These are phyloP conservation scores for Xylariaceae sp. DNA, from an alignment of 2,329 filamentous ascomycete species.

Conservation along the genomic window DNA sequence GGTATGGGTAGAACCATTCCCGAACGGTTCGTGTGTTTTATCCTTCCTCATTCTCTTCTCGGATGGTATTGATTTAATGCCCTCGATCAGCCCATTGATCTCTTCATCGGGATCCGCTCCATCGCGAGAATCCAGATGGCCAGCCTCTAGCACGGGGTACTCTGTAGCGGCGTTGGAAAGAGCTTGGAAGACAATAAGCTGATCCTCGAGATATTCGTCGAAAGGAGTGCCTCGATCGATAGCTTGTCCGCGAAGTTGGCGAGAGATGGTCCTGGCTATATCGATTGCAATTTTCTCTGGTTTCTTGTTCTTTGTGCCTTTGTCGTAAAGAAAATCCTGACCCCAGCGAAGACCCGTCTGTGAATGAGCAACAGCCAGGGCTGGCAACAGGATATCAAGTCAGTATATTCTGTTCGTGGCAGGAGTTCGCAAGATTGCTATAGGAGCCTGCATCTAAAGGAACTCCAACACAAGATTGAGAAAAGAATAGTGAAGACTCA, in stretches of 20 bases:
- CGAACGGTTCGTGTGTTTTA: constrained; percentile 47
- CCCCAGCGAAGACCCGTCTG: constrained; percentile 44
- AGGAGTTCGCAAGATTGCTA: too few species aligned
- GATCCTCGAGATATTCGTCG: constrained; percentile 58
- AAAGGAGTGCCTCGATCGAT: constrained; percentile 40
- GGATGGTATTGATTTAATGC: constrained; percentile 20
- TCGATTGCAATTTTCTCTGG: constrained; percentile 33
- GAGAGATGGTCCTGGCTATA: constrained; percentile 44
- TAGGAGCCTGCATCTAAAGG: too few species aligned
- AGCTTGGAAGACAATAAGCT: constrained; percentile 57
- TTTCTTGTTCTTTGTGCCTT: constrained; percentile 39
- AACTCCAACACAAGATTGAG: too few species aligned
- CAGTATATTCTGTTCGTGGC: too few species aligned
- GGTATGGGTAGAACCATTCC: constrained; percentile 53
- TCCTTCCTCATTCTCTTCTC: constrained; percentile 36
- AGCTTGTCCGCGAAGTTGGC: constrained; percentile 44
- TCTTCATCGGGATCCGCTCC: constrained; percentile 20
- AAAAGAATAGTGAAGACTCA: too few species aligned
- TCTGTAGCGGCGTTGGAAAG: constrained; percentile 50
- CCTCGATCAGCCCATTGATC: constrained; percentile 5
- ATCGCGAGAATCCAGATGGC: constrained; percentile 15
- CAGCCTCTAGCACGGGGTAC: constrained; percentile 33
- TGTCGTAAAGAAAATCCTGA: constrained; percentile 41
- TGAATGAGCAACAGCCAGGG: constrained; percentile 54
- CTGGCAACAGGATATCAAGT: too few species aligned